Percentiles rank a stretch among this genome's conserved stretches.
These are phyloP conservation scores for Rutstroemia sp. DNA, from an alignment of 2,329 filamentous ascomycete genomes.

Conservation along the genomic window DNA sequence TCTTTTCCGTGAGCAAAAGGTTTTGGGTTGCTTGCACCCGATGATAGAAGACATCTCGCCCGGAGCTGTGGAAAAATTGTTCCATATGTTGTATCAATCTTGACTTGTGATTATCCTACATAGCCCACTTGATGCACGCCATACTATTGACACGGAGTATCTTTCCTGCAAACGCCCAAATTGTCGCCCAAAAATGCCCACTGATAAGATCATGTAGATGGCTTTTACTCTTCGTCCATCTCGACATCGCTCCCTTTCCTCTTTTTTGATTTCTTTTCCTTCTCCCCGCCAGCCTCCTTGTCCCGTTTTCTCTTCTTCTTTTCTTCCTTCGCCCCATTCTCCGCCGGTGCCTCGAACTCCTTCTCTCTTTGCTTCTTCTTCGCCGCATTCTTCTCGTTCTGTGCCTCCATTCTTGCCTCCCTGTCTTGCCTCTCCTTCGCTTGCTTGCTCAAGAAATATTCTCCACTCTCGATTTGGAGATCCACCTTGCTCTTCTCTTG, in stretches of 20 bases:
- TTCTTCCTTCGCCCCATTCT: slow-evolving; percentile 49
- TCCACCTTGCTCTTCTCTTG: slow-evolving; percentile 99
- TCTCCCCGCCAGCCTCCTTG: slow-evolving; percentile 28
- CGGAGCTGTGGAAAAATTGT: too few relatives aligned
- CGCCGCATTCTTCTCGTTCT: slow-evolving; percentile 80
- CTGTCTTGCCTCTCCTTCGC: slow-evolving; percentile 79
- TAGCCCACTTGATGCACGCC: not conserved
- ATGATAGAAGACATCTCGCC: too few relatives aligned
- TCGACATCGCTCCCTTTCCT: slow-evolving; percentile 12
- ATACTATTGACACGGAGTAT: slow-evolving; percentile 1
- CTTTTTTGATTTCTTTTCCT: slow-evolving; percentile 17
- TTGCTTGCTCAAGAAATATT: slow-evolving; percentile 91
- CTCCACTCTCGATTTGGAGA: slow-evolving; percentile 92
- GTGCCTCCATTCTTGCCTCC: slow-evolving; percentile 75
- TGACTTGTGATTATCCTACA: not conserved
- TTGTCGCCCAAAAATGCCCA: not conserved
- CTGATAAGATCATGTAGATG: not conserved
- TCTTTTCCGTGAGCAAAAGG: too few relatives aligned
- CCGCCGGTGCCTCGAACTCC: slow-evolving; percentile 82
- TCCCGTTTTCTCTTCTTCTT: slow-evolving; percentile 42
- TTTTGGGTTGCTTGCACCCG: too few relatives aligned
- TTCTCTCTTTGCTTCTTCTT: slow-evolving; percentile 78
- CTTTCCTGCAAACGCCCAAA: slow-evolving; percentile 6
- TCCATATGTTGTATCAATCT: not conserved
- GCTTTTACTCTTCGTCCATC: slow-evolving; percentile 4